Evolutionary conservation across 202 grass and related monocot species (phyloP), one percentile per base, ranked within the genome.

Genomic region (Brachypodium distachyon): DNA sequence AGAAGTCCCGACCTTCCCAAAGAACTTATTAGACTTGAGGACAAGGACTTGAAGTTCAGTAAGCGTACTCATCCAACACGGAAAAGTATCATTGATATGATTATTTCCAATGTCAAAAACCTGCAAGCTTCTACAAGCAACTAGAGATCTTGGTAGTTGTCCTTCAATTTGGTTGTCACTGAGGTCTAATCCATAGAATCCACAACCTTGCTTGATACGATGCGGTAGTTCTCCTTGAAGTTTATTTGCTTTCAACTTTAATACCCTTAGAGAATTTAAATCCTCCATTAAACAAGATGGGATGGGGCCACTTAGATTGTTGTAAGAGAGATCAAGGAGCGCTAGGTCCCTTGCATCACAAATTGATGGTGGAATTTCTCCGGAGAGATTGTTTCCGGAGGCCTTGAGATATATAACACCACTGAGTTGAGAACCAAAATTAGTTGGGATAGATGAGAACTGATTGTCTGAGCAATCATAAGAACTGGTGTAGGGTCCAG

Each of bases 391-490:
- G 42, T 36, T 9, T 32, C 48, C 54, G 12, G 4, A 86, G 67
- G 40, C 26, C 11, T 70, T 80, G 53, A 90, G 27, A 50, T 74
- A 86, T 22, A 33, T 0, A 11, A 75, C 72, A 39, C 1, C 44
- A 4, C 3, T 70, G 3, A 86, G 47, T 6, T 58, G 39, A 31
- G 43, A 47, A 55, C 33, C 12, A 9, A 90, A 65, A 38, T 52
- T 60, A 13, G 12, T 12, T 41, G 79, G 88, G 14, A 90, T 67
- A 19, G 18, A 48, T 50, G 79, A 83, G 63, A 90, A 90, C 10
- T 1, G 7, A 31, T 90, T 90, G 5, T 74, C 32, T 25, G 88
- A 86, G 51, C 55, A 86, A 83, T 90, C 88, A 55, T n/a, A 86
- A 47, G 2, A 80, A 22, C 38, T 26, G 0, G 3, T 12, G 17